Percentiles rank a stretch among this genome's conserved stretches.
phyloP scores from a whole-genome alignment of 1,139 yeast species.

The Protomyces pachydermus region DNA sequence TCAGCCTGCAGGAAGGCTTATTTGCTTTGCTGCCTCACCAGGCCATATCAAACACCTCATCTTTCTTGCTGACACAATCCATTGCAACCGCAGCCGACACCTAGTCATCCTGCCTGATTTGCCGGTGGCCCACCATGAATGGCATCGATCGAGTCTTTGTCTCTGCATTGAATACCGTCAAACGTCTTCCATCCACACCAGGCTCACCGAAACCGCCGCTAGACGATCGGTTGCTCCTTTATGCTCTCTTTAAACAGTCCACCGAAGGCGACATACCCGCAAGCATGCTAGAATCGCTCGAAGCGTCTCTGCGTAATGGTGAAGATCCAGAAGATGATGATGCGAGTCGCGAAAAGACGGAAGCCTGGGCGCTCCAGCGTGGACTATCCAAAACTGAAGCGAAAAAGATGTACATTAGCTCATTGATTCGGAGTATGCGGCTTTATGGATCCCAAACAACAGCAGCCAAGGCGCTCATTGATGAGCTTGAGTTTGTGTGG shows the following conservation, averaged over 20 bases:
- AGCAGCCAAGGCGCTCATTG: conserved; percentile 61
- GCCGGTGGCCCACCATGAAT: conserved; percentile 3
- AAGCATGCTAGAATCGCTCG: conserved; percentile 57
- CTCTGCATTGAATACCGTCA: conserved; percentile 73
- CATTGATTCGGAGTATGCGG: conserved; percentile 64
- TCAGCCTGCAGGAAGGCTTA: no score
- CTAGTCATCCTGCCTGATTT: neutral
- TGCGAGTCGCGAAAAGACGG: conserved; percentile 37
- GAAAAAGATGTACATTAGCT: conserved; percentile 60
- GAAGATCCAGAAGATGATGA: conserved; percentile 46
- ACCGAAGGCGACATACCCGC: conserved; percentile 73
- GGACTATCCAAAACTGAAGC: conserved; percentile 72
- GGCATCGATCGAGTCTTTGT: conserved; percentile 65
- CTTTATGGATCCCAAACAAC: conserved; percentile 62
- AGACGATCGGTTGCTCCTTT: conserved; percentile 60
- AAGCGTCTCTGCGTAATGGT: conserved; percentile 41
- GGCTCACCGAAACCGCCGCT: conserved; percentile 67
- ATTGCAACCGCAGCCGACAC: no score
- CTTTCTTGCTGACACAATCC: neutral
- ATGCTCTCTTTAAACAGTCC: conserved; percentile 82
- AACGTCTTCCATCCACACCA: conserved; percentile 63
- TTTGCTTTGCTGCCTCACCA: no score
- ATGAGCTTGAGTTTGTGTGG: conserved; percentile 68
- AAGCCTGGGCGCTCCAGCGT: conserved; percentile 75
- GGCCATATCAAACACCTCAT: no score